Base-by-base conservation (phyloP, 495 filamentous ascomycete genomes). In the Cryomyces antarcticus region DNA sequence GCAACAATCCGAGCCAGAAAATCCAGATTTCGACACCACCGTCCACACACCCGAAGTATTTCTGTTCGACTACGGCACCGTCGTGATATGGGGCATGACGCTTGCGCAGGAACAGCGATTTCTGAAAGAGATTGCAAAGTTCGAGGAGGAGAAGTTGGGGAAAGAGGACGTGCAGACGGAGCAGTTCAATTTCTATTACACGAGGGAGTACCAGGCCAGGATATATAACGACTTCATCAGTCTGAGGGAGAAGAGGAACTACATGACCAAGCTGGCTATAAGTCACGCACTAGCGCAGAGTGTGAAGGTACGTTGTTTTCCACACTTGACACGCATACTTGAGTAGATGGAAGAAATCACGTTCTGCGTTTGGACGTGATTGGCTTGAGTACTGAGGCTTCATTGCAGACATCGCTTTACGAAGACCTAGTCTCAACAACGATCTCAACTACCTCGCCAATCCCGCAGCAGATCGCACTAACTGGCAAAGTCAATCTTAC, bases 211-310 rank as follows among this genome's bases (percentile, higher is more conserved):
- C 57, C 89, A 97, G 54, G 84, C 92, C 7, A 73, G 92, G 33
- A 97, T 97, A 55, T 97, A 97, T 67, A 97, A 97, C 56, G 89
- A 97, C 54, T 97, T 97, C 52, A 97, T 97, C 59, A 86, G 80
- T 0, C 61, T 97, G 37, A 71, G 85, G 33, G 85, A 94, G 46
- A 93, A 92, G 53, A 74, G 75, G 49, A 93, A 93, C 60, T 88
- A 95, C 64, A 97, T 97, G 89, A 81, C 78, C 46, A 97, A 97
- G 62, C 67, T 97, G 7, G 86, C 92, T 30, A 96, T 97, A 52
- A 89, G 82, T 10, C 89, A 97, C 62, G 89, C 86, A 6, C 65
- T 97, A 7, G 79, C 87, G 2, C 89, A 97, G 59, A 89, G 82
- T 42, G 92, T 95, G 49, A 88, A 88, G 72, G 78, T 79, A 57